Conservation (phyloP, 2,329 filamentous ascomycete species). For the Botrytis galanthina region DNA sequence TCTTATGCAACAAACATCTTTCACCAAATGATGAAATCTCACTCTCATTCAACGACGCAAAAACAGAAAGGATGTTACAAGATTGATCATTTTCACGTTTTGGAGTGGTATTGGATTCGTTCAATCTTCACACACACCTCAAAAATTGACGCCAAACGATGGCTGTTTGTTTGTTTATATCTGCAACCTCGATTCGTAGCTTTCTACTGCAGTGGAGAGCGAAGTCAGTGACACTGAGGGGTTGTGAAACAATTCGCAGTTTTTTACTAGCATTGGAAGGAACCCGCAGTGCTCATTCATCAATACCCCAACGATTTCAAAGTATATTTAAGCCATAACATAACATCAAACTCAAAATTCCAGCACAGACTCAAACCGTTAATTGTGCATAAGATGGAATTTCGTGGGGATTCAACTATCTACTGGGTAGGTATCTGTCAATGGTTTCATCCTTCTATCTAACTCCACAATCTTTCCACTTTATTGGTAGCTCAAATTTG, state of each 20-base stretch:
- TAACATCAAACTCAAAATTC: background rate
- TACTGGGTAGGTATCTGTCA: slow-evolving; percentile 6
- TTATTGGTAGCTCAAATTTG: background rate
- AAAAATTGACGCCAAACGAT: background rate
- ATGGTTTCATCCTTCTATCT: slow-evolving; percentile 21
- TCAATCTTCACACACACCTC: background rate
- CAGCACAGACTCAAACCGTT: background rate
- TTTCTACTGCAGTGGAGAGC: background rate
- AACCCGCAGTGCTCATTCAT: background rate
- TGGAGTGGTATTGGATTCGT: no score
- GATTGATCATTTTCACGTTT: background rate
- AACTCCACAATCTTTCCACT: slow-evolving; percentile 13
- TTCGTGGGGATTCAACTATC: slow-evolving; percentile 12
- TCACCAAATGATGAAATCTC: background rate
- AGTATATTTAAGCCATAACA: background rate
- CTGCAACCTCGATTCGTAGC: background rate
- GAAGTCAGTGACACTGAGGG: background rate
- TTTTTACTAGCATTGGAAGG: background rate
- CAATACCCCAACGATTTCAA: background rate
- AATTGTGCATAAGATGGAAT: background rate
- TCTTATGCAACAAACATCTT: background rate
- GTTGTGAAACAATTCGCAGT: background rate
- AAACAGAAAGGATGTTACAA: background rate
- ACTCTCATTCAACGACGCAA: background rate
- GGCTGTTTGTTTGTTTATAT: background rate